A percentile compares a stretch with the other conserved stretches of the same genome.
Conservation (phyloP, 768 basidiomycete species). For the Ramaria sp. region DNA sequence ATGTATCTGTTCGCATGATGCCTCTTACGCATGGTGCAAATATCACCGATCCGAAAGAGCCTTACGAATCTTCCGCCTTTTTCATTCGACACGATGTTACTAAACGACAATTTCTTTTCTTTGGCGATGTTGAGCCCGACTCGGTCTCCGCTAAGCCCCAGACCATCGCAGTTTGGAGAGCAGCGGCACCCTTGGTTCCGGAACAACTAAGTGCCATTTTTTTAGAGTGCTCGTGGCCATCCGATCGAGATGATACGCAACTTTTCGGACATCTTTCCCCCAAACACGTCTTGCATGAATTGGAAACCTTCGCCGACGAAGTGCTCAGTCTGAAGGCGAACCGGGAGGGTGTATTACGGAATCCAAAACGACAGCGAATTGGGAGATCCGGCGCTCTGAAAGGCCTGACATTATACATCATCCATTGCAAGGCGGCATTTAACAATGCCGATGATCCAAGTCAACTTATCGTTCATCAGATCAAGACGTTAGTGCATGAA, state of each 20-base stretch:
- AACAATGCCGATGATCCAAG: conserved; percentile 35
- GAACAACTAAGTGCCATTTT: conserved; percentile 67
- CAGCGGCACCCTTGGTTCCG: conserved; percentile 49
- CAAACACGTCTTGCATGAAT: conserved; percentile 65
- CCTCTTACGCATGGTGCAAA: conserved; percentile 65
- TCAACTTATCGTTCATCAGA: conserved; percentile 64
- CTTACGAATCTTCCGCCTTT: conserved; percentile 74
- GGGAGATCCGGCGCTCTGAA: conserved; percentile 30
- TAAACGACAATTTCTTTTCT: conserved; percentile 73
- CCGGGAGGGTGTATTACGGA: not conserved
- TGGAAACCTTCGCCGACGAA: conserved; percentile 56
- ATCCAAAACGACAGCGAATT: not conserved
- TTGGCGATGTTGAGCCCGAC: conserved; percentile 91
- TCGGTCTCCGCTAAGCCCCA: conserved; percentile 47
- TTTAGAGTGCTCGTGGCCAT: conserved; percentile 89
- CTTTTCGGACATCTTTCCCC: conserved; percentile 87
- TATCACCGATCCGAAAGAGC: conserved; percentile 26
- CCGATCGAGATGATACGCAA: conserved; percentile 50
- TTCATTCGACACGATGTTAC: conserved; percentile 63
- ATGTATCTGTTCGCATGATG: conserved; percentile 55
- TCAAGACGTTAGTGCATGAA: conserved; percentile 47
- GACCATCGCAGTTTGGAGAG: conserved; percentile 68
- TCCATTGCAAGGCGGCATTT: conserved; percentile 78
- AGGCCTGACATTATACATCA: conserved; percentile 65
- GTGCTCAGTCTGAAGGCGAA: conserved; percentile 36